phyloP scores from a whole-genome alignment of 2,329 filamentous ascomycete species.

The Trichoderma hamatum region DNA sequence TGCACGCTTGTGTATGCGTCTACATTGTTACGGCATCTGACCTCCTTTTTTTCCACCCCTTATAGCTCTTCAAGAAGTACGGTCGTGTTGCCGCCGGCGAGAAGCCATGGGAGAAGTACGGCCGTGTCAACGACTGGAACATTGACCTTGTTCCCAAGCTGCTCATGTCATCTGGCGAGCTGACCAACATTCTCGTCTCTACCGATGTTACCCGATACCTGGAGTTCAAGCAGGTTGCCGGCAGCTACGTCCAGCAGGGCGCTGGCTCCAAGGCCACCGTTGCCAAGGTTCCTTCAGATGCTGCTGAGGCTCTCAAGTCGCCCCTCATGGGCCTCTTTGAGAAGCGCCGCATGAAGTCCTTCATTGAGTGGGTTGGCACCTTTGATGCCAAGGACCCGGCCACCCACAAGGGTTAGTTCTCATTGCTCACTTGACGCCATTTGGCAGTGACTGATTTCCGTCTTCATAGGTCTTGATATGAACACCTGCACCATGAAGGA shows the following conservation, averaged over 20 bases:
- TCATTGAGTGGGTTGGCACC: slow-evolving; percentile 91
- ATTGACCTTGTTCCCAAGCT: slow-evolving; percentile 98
- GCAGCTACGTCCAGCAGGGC: slow-evolving; percentile 94
- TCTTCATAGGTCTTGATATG: slow-evolving; percentile 72
- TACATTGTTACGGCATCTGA: slow-evolving; percentile 27
- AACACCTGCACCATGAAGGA: slow-evolving; percentile 87
- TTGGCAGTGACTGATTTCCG: not conserved
- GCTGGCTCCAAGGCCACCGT: slow-evolving; percentile 81
- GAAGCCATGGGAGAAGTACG: slow-evolving; percentile 98
- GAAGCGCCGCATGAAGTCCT: slow-evolving; percentile 95
- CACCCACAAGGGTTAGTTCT: slow-evolving; percentile 79
- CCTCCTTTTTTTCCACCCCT: slow-evolving; percentile 27
- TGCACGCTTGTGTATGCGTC: not conserved
- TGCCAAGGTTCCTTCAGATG: slow-evolving; percentile 95
- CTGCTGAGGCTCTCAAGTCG: slow-evolving; percentile 84
- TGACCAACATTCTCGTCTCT: slow-evolving; percentile 97
- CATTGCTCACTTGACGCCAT: not conserved
- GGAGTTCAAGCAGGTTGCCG: slow-evolving; percentile 92
- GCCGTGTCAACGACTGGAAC: slow-evolving; percentile 97
- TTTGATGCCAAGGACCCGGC: slow-evolving; percentile 81
- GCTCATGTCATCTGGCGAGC: slow-evolving; percentile 96
- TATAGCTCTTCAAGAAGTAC: slow-evolving; percentile 95
- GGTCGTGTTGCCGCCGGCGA: slow-evolving; percentile 77
- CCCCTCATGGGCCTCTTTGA: slow-evolving; percentile 97
- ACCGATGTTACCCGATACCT: slow-evolving; percentile 89